These are phyloP conservation scores for Russula emetica DNA, from an alignment of 768 basidiomycete species.

Conservation along the genomic window DNA sequence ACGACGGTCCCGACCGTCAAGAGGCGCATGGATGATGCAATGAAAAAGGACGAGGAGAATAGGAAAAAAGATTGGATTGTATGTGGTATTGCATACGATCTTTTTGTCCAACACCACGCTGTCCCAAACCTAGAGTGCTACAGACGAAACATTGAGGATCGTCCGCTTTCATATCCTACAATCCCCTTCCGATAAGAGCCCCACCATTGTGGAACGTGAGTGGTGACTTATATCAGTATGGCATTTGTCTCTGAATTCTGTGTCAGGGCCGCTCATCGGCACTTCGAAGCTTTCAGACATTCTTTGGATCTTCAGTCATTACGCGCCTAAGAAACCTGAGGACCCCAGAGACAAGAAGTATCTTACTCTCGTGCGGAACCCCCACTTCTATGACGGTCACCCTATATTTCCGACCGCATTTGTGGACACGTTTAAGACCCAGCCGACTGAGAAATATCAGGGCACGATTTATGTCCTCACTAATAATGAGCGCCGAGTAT, in stretches of 20 bases:
- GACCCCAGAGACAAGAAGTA: background rate
- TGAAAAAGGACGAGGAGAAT: background rate
- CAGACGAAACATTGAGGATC: too few relatives aligned
- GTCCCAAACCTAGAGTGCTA: background rate
- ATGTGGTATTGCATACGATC: background rate
- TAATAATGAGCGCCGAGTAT: background rate
- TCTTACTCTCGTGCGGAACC: conserved; percentile 6
- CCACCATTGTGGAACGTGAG: conserved; percentile 8
- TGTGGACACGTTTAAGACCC: background rate
- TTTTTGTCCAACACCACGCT: background rate
- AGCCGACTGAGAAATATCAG: background rate
- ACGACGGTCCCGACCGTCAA: too few relatives aligned
- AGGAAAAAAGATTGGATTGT: background rate
- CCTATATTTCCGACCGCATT: background rate
- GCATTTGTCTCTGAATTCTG: background rate
- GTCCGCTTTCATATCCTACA: background rate
- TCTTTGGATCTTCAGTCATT: conserved; percentile 9
- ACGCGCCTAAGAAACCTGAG: too few relatives aligned
- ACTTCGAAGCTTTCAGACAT: background rate
- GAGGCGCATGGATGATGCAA: background rate
- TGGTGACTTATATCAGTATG: background rate
- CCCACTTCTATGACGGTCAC: conserved; percentile 2
- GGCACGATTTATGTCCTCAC: conserved; percentile 4
- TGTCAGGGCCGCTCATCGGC: background rate
- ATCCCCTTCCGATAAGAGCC: background rate